Evolutionary conservation across 2,329 filamentous ascomycete genomes (phyloP).

Genomic region (Exophiala dermatitidis): DNA sequence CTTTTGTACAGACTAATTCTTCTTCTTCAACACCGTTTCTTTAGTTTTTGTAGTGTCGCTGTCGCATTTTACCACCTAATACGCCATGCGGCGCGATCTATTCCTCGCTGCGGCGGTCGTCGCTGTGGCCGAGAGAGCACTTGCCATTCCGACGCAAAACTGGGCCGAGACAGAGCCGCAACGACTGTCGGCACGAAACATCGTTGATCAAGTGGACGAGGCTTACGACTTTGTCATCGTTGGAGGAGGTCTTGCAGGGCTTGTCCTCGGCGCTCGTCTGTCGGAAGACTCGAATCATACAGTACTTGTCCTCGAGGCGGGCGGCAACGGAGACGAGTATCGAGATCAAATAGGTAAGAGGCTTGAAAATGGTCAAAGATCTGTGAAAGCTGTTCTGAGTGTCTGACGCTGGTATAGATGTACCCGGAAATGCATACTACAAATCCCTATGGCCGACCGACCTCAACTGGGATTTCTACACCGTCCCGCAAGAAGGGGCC

Average conservation of each 20-base stretch:
- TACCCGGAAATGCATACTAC: conserved; percentile 32
- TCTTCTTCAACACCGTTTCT: background rate
- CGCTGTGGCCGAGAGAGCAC: conserved; percentile 19
- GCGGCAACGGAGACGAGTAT: conserved; percentile 32
- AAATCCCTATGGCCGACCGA: conserved; percentile 33
- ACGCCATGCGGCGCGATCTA: conserved; percentile 13
- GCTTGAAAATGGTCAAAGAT: background rate
- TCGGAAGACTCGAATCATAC: conserved; percentile 31
- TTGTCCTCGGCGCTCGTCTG: conserved; percentile 31
- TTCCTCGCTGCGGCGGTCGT: conserved; percentile 6
- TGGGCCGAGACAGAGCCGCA: conserved; percentile 18
- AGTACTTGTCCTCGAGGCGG: conserved; percentile 32
- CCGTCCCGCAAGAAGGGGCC: conserved; percentile 29
- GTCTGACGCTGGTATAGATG: conserved; percentile 26
- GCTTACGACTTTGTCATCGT: conserved; percentile 32
- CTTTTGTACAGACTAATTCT: background rate
- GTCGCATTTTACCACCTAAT: background rate
- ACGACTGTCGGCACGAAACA: conserved; percentile 25
- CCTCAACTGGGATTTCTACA: conserved; percentile 32
- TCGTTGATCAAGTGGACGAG: conserved; percentile 26
- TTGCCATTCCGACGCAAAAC: conserved; percentile 23
- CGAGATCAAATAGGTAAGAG: conserved; percentile 31
- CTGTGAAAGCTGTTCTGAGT: conserved; percentile 2
- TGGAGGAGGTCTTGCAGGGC: conserved; percentile 30
- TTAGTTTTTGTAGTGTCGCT: background rate